phyloP scores from a whole-genome alignment of 768 basidiomycete species.

The Mycena haematopus region DNA sequence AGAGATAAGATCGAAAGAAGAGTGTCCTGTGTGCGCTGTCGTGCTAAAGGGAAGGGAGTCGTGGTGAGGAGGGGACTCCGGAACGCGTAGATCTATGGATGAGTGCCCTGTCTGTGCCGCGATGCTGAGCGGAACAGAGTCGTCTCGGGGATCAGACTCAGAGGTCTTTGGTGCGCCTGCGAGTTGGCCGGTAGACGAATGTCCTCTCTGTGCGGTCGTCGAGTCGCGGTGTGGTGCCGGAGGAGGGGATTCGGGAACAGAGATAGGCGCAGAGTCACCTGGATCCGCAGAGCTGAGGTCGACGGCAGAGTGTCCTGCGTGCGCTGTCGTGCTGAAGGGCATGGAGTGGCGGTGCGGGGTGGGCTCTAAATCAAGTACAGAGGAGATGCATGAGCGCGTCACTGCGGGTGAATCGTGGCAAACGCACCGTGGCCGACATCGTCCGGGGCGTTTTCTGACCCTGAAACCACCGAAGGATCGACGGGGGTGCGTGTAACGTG shows the following conservation, averaged over 20 bases:
- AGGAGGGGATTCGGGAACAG: too few species aligned
- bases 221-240: too few species aligned
- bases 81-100: neutral
- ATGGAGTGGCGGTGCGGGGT: neutral
- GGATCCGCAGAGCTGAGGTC: neutral
- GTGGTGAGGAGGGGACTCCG: neutral
- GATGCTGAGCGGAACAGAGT: neutral
- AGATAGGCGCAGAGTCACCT: neutral
- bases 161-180: neutral
- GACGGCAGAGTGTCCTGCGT: neutral
- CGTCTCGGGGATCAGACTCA: neutral
- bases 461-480: neutral
- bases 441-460: too few species aligned
- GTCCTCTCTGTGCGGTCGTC: too few species aligned
- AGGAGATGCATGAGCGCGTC: too few species aligned
- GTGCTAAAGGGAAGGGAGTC: neutral
- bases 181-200: too few species aligned
- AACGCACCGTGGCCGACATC: too few species aligned
- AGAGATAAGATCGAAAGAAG: neutral
- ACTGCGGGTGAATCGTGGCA: too few species aligned
- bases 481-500: neutral
- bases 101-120: neutral
- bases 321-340: neutral
- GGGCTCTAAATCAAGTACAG: too few species aligned
- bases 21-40: conserved; percentile 1